A percentile compares a stretch with the other conserved stretches of the same genome.
phyloP scores from a whole-genome alignment of 2,329 filamentous ascomycete genomes.

The Ophiostoma ulmi region DNA sequence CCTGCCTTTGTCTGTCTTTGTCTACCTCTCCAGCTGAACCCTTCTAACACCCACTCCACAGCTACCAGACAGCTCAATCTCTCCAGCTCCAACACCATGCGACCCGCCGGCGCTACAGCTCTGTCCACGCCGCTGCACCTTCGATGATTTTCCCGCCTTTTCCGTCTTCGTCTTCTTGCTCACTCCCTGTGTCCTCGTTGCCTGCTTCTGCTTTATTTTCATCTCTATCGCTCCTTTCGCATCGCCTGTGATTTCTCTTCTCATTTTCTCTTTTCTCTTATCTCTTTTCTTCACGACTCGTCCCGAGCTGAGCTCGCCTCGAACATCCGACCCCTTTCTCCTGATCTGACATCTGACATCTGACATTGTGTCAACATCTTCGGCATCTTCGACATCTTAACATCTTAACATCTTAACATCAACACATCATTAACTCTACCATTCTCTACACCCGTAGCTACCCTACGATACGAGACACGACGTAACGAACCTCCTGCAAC shows the following conservation, averaged over 20 bases:
- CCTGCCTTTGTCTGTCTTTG: background rate
- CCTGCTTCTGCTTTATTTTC: background rate
- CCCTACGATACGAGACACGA: background rate
- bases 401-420: background rate
- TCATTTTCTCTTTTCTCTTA: background rate
- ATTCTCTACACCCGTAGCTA: background rate
- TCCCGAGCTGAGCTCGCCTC: slow-evolving; percentile 6
- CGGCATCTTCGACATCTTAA: background rate
- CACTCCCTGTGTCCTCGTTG: background rate
- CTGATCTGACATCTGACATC: background rate
- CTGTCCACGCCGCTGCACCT: slow-evolving; percentile 15
- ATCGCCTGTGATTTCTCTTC: background rate
- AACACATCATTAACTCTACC: background rate
- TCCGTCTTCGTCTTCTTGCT: background rate
- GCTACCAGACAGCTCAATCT: background rate
- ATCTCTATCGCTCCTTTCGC: background rate
- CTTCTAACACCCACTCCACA: background rate
- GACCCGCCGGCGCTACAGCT: slow-evolving; percentile 8
- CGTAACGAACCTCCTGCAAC: background rate
- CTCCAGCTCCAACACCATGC: background rate
- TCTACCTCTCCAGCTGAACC: background rate
- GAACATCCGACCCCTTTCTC: background rate
- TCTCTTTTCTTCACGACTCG: background rate
- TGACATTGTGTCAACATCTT: background rate
- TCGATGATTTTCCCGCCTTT: slow-evolving; percentile 12